Conservation (phyloP, 352 stramenopile species). For the Elongisporangium prolatum region DNA sequence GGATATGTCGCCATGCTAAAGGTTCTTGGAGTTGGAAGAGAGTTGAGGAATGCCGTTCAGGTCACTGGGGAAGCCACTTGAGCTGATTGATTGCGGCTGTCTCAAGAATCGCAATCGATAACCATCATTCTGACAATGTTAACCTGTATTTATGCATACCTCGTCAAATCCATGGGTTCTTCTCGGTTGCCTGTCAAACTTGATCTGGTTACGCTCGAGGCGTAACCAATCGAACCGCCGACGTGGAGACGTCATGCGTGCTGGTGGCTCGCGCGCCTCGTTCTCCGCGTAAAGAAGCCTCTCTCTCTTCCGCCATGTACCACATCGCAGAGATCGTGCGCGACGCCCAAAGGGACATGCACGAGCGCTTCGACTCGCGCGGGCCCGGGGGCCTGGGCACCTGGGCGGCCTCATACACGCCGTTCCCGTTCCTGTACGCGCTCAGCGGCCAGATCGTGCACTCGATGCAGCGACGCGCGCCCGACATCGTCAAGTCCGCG, state of each 20-base stretch:
- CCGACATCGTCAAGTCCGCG: slow-evolving; percentile 67
- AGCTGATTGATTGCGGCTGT: not conserved
- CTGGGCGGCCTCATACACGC: slow-evolving; percentile 63
- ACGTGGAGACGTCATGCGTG: not conserved
- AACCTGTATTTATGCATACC: not conserved
- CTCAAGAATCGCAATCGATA: not conserved
- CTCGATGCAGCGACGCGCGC: slow-evolving; percentile 74
- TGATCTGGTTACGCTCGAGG: not conserved
- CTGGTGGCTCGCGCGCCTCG: not conserved
- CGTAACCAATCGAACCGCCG: not conserved
- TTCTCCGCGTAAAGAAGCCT: not conserved
- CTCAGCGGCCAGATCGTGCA: slow-evolving; percentile 56
- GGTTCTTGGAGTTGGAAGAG: not conserved
- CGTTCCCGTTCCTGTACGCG: slow-evolving; percentile 71
- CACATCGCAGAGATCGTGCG: slow-evolving; percentile 82
- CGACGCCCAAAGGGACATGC: slow-evolving; percentile 74
- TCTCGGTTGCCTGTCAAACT: not conserved
- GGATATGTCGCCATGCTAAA: not conserved
- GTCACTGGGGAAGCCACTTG: too few relatives aligned
- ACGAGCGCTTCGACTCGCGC: slow-evolving; percentile 55
- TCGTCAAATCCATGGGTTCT: not conserved
- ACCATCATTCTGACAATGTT: not conserved
- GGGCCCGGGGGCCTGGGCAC: slow-evolving; percentile 15
- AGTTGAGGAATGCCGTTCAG: not conserved
- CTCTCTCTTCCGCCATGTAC: slow-evolving; percentile 41